A percentile compares a stretch with the other conserved stretches of the same genome.
These are phyloP conservation scores for Fusarium sambucinum DNA, from an alignment of 2,329 filamentous ascomycete genomes.

Conservation along the genomic window DNA sequence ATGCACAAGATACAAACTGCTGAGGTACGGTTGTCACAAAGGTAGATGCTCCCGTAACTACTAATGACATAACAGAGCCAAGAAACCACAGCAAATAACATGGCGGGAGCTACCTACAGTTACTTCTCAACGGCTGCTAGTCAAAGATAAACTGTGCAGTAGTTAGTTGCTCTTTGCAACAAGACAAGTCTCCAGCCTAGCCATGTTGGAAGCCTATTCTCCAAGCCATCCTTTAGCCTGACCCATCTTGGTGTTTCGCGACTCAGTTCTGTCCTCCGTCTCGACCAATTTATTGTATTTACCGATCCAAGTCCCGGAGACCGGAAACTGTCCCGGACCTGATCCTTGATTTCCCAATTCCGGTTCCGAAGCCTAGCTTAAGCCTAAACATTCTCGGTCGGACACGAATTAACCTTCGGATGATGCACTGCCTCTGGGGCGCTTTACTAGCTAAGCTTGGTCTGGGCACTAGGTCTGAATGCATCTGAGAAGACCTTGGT, in stretches of 20 bases:
- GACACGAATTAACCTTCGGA: slow-evolving; percentile 7
- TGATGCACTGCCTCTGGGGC: background rate
- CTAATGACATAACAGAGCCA: background rate
- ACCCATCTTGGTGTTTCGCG: background rate
- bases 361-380: background rate
- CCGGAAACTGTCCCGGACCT: background rate
- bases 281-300: background rate
- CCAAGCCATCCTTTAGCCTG: background rate
- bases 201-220: background rate
- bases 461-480: background rate
- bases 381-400: background rate
- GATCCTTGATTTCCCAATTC: slow-evolving; percentile 2
- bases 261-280: slow-evolving; percentile 5
- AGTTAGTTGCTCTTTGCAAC: background rate
- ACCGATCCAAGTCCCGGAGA: slow-evolving; percentile 11
- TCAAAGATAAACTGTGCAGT: slow-evolving; percentile 6
- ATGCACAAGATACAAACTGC: background rate
- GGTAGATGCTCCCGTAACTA: background rate
- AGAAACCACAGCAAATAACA: background rate
- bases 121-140: slow-evolving; percentile 15
- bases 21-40: background rate
- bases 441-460: slow-evolving; percentile 3
- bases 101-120: background rate
- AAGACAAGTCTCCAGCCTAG: background rate
- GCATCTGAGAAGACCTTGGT: slow-evolving; percentile 5